Evolutionary conservation across 495 filamentous ascomycete genomes (phyloP), one percentile per base, ranked within the genome.

Genomic region (Hyaloscypha bicolor): DNA sequence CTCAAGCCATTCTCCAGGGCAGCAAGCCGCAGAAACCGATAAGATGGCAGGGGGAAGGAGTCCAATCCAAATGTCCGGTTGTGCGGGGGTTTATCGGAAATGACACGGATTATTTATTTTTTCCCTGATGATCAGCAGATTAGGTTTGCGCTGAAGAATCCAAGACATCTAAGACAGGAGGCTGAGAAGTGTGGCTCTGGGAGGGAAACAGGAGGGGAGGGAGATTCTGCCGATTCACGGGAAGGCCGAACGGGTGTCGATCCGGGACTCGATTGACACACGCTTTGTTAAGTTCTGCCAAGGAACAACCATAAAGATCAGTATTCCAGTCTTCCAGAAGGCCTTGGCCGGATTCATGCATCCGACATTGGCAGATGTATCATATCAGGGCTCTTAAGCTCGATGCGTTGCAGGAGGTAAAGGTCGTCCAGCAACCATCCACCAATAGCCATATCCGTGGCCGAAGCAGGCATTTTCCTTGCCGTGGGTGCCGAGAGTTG

Each of bases 121-220:
- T 60, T 14, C 25, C 25, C 25, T 60, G 56, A 37, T 60, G 59
- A 29, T 61, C 59, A 48, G 16, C 37, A 61, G 59, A 61, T 61
- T 61, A 33, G 16, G 59, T 25, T 61, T 21, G 37, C 35, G 37
- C 42, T 48, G 42, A 4, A 16, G 42, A 48, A 48, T 3, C 12
- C 35, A 19, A 12, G 16, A 19, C 42, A 19, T 48, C 11, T 6
- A 48, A 48, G 42, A 6, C 42, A 48, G 16, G 42, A 48, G 42
- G 42, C 42, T 48, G 42, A 48, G 42, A 48, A 16, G 42, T 48
- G 42, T 48, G 42, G 35, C 35, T 48, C 16, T 48, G 42, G 42
- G 42, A 19, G 4, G 25, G 25, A 14, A 48, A 14, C 42, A 4
- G 16, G 16, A 16, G 16, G 11, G 16, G 11, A 14, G 16, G 11